phyloP scores from a whole-genome alignment of 176 grass and related monocot species.

The Oryza officinalis region DNA sequence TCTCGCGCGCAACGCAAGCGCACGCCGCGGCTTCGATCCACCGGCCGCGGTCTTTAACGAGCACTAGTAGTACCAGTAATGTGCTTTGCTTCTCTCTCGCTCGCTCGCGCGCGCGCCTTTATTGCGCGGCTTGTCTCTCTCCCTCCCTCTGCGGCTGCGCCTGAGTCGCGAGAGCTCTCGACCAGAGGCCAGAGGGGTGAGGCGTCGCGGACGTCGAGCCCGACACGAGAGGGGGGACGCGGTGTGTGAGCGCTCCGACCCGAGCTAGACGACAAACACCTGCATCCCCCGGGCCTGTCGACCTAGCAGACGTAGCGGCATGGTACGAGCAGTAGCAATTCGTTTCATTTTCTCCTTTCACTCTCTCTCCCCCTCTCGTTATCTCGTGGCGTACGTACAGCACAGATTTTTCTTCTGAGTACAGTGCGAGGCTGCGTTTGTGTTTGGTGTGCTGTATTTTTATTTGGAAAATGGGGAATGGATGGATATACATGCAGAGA shows the following conservation, averaged over 20 bases:
- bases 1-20: not conserved
- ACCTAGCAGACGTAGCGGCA: slow-evolving; percentile 25
- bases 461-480: not conserved
- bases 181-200: no score
- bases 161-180: no score
- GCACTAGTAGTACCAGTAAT: no score
- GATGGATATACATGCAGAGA: slow-evolving; percentile 36
- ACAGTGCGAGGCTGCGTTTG: slow-evolving; percentile 7
- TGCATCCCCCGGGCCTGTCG: slow-evolving; percentile 6
- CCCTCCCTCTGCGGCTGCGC: slow-evolving; percentile 25
- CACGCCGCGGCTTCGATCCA: slow-evolving; percentile 13
- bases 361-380: no score
- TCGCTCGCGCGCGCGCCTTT: slow-evolving; percentile 40
- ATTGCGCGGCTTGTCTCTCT: slow-evolving; percentile 41
- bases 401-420: slow-evolving; percentile 6
- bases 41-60: slow-evolving; percentile 36
- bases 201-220: not conserved
- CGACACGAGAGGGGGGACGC: slow-evolving; percentile 24
- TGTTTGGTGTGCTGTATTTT: not conserved
- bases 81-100: slow-evolving; percentile 43
- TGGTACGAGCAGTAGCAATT: not conserved
- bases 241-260: not conserved
- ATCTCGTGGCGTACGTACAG: not conserved
- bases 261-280: slow-evolving; percentile 34
- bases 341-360: no score